Percentiles rank a stretch among this genome's conserved stretches.
phyloP scores from a whole-genome alignment of 202 grass and related monocot species.

The Brachypodium distachyon region DNA sequence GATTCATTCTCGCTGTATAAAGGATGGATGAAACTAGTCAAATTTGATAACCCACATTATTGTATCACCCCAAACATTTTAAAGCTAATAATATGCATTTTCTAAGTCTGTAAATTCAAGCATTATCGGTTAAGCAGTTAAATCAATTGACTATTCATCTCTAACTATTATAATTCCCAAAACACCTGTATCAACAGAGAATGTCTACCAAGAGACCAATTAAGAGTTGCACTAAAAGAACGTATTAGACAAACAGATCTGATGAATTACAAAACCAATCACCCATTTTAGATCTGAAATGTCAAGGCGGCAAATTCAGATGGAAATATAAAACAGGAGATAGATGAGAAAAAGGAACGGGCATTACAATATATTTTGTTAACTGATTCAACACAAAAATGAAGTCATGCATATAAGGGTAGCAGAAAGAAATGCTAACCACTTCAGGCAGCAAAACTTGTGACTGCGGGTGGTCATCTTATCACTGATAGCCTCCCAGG shows the following conservation, averaged over 20 bases:
- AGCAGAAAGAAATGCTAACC: slow-evolving; percentile 46
- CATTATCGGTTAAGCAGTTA: background rate
- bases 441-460: slow-evolving; percentile 35
- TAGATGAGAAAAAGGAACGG: background rate
- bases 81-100: background rate
- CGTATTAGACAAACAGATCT: background rate
- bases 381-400: background rate
- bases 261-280: background rate
- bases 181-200: background rate
- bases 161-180: background rate
- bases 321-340: background rate
- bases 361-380: background rate
- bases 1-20: background rate
- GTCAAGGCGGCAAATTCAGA: background rate
- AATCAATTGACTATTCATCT: background rate
- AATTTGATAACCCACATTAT: background rate
- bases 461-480: slow-evolving; percentile 57
- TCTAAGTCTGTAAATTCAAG: background rate
- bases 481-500: slow-evolving; percentile 76
- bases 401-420: background rate
- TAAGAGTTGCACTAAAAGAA: background rate
- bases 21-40: background rate
- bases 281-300: background rate
- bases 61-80: background rate
- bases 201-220: background rate